Evolutionary conservation across 768 basidiomycete species (phyloP).

Genomic region (Tylopilus plumbeoviolaceoides): DNA sequence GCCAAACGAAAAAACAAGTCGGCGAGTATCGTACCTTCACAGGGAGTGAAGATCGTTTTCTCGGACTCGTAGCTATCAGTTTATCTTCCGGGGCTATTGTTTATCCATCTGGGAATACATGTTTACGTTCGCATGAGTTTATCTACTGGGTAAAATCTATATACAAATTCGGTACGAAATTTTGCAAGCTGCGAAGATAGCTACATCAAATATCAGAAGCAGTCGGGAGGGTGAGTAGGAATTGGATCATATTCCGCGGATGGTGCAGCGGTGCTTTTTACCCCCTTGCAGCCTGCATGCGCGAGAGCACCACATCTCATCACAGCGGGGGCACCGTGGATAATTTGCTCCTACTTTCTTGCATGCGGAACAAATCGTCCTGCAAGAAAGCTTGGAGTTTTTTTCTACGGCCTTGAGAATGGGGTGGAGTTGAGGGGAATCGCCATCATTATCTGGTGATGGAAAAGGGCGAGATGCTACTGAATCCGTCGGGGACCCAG

Average conservation of each 20-base stretch:
- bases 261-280: conserved; percentile 47
- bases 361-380: conserved; percentile 48
- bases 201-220: not conserved
- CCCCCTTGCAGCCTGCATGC: conserved; percentile 52
- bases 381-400: conserved; percentile 46
- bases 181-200: not conserved
- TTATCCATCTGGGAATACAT: not conserved
- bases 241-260: conserved; percentile 8
- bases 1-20: conserved; percentile 80
- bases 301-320: conserved; percentile 61
- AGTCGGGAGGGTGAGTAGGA: not conserved
- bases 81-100: not conserved
- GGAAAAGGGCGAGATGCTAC: conserved; percentile 12
- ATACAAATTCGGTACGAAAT: not conserved
- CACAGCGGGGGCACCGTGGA: conserved; percentile 59
- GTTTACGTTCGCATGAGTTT: not conserved
- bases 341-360: conserved; percentile 49
- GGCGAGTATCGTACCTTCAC: conserved; percentile 56
- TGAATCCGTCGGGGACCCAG: conserved; percentile 4
- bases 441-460: conserved; percentile 10
- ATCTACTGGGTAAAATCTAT: not conserved
- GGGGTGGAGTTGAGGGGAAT: conserved; percentile 32
- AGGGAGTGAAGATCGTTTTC: conserved; percentile 85
- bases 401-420: conserved; percentile 49
- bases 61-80: conserved; percentile 9